Conservation (phyloP, 495 filamentous ascomycete species). For the Chaetomium tenue region DNA sequence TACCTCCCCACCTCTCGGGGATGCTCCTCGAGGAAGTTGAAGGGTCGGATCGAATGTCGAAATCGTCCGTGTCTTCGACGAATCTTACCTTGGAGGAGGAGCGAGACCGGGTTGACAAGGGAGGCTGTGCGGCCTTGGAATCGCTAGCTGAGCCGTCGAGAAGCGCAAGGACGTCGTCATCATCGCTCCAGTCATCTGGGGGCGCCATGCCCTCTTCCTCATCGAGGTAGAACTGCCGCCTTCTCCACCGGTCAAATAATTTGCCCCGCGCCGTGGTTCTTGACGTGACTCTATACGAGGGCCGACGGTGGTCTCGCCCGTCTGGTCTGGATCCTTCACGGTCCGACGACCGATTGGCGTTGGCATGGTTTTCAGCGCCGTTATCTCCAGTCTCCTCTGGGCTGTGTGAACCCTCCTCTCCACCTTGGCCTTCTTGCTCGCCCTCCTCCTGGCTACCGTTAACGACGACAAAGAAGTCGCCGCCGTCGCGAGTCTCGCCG, state of each 20-base stretch:
- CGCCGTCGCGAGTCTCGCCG: constrained; percentile 33
- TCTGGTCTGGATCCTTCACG: constrained; percentile 1
- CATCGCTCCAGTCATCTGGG: constrained; percentile 64
- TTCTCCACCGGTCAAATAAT: constrained; percentile 69
- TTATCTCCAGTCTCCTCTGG: constrained; percentile 7
- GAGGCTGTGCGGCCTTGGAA: constrained; percentile 43
- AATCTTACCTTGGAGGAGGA: constrained; percentile 86
- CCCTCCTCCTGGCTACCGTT: constrained; percentile 21
- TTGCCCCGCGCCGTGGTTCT: constrained; percentile 45
- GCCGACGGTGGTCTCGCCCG: constrained; percentile 3
- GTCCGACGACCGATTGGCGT: neutral
- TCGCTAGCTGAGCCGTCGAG: constrained; percentile 42
- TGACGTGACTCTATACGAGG: constrained; percentile 8
- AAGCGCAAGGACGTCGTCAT: constrained; percentile 55
- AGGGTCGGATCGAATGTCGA: constrained; percentile 70
- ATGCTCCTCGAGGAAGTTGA: constrained; percentile 78
- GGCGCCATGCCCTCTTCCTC: constrained; percentile 69
- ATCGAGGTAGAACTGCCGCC: constrained; percentile 74
- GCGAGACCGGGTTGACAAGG: constrained; percentile 64
- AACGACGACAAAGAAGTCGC: constrained; percentile 33
- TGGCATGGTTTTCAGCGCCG: neutral
- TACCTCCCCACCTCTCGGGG: constrained; percentile 80
- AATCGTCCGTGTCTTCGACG: constrained; percentile 70
- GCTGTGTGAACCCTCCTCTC: constrained; percentile 15
- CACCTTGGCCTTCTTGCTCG: neutral